Evolutionary conservation across 495 filamentous ascomycete species (phyloP).

Genomic region (Emericellopsis terricola): DNA sequence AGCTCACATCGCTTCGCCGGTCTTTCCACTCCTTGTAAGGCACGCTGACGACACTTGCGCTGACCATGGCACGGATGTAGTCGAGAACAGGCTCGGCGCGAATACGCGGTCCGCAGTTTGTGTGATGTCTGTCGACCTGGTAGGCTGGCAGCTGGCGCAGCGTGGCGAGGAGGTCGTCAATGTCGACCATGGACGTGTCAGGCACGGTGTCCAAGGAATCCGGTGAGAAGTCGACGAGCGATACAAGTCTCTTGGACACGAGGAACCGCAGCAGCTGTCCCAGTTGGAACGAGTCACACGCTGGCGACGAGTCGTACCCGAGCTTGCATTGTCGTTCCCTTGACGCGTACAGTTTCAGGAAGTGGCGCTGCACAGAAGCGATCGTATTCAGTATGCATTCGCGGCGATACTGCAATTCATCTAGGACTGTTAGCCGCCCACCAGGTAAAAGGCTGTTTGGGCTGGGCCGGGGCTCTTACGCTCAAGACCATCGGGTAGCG

Average conservation of each 20-base stretch:
- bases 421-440: constrained; percentile 16
- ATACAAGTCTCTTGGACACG: constrained; percentile 29
- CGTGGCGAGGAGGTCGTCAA: constrained; percentile 15
- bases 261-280: constrained; percentile 79
- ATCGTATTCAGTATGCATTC: constrained; percentile 57
- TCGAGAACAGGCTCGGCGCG: constrained; percentile 51
- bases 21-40: constrained; percentile 25
- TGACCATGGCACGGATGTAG: constrained; percentile 35
- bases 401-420: constrained; percentile 54
- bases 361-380: constrained; percentile 56
- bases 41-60: constrained; percentile 24
- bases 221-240: constrained; percentile 25
- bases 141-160: constrained; percentile 45
- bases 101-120: constrained; percentile 56
- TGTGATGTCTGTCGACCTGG: constrained; percentile 62
- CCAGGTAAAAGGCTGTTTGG: background rate
- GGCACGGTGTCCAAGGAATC: constrained; percentile 12
- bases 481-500: constrained; percentile 57
- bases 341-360: constrained; percentile 48
- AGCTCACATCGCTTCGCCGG: constrained; percentile 13
- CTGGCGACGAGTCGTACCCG: constrained; percentile 53
- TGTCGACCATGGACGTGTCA: constrained; percentile 14
- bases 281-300: constrained; percentile 74
- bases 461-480: constrained; percentile 27
- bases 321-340: constrained; percentile 50